A percentile compares a stretch with the other conserved stretches of the same genome.
These are phyloP conservation scores for Ophiostoma tasmaniense DNA, from an alignment of 2,329 filamentous ascomycete genomes.

Conservation along the genomic window DNA sequence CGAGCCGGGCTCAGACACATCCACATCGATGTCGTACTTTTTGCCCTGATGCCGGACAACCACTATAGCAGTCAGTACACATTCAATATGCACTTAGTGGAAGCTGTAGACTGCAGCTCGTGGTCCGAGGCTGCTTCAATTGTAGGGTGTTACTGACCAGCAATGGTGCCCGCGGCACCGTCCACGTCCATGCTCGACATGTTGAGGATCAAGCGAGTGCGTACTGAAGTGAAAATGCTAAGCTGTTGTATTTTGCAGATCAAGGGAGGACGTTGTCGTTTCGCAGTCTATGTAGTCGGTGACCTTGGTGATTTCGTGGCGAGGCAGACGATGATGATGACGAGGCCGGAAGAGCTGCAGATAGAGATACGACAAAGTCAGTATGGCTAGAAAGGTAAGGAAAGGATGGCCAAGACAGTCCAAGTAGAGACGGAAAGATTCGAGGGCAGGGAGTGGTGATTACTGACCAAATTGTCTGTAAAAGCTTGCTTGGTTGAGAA, in stretches of 20 bases:
- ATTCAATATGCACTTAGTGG: neutral
- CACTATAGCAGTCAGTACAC: slow-evolving; percentile 43
- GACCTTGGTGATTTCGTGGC: neutral
- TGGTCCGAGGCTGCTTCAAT: neutral
- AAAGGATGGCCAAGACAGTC: neutral
- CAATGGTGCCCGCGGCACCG: slow-evolving; percentile 10
- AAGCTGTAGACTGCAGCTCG: neutral
- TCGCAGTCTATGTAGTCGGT: neutral
- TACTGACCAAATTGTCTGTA: neutral
- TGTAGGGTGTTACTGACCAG: neutral
- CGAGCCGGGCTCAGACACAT: slow-evolving; percentile 74
- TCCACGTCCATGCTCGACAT: slow-evolving; percentile 18
- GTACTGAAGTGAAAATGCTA: neutral
- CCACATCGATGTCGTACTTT: slow-evolving; percentile 88
- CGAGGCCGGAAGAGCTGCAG: neutral
- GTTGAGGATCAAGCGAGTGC: neutral
- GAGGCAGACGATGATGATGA: neutral
- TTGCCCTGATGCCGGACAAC: slow-evolving; percentile 93
- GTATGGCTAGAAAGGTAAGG: neutral
- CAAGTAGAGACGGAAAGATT: neutral
- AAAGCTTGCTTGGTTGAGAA: neutral
- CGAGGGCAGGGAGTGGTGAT: neutral
- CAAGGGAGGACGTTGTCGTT: neutral
- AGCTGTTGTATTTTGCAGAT: neutral
- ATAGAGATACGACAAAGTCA: neutral